Evolutionary conservation across 2,329 filamentous ascomycete genomes (phyloP), one percentile per base, ranked within the genome.

Genomic region (Neofusicoccum kwambonambiense): DNA sequence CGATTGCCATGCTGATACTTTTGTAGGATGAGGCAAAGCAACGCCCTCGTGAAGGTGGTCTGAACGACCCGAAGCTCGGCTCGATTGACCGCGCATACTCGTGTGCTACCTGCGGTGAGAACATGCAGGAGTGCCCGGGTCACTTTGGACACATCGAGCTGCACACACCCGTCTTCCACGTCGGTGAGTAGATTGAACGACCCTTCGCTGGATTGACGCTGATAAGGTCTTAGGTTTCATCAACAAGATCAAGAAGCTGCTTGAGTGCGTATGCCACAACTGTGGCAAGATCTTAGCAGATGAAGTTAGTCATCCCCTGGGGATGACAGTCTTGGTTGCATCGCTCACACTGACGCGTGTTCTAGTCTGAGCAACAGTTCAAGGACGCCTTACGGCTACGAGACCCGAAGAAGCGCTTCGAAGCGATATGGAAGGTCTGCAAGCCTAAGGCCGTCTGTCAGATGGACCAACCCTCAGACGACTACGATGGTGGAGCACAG

Each of bases 101-200:
- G 79, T 99, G 95, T 83, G 93, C 91, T 75, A 98, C 96, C 56
- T 99, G 95, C 80, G 90, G 93, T 69, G 93, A 99, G 80, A 90
- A 91, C 75, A 97, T 97, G 86, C 89, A 91, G 69, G 92, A 97
- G 77, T 99, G 95, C 78, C 94, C 95, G 66, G 95, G 95, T 67
- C 95, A 99, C 78, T 99, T 99, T 77, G 95, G 95, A 69, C 96
- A 99, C 80, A 99, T 99, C 73, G 96, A 99, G 81, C 86, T 99
- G 71, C 93, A 95, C 47, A 93, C 92, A 76, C 95, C 96, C 64
- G 95, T 99, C 72, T 99, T 91, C 79, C 95, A 99, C 73, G 86
- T 89, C 72, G 87, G 87, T 89, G 78, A 69, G 81, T 63, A 39
- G 54, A 37, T 8, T 19, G 6, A 7, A 9, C n/a, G 5, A n/a